Percentiles rank a stretch among this genome's conserved stretches.
Evolutionary conservation across 2,329 filamentous ascomycete genomes (phyloP).

Genomic region (Penicillium sp.): DNA sequence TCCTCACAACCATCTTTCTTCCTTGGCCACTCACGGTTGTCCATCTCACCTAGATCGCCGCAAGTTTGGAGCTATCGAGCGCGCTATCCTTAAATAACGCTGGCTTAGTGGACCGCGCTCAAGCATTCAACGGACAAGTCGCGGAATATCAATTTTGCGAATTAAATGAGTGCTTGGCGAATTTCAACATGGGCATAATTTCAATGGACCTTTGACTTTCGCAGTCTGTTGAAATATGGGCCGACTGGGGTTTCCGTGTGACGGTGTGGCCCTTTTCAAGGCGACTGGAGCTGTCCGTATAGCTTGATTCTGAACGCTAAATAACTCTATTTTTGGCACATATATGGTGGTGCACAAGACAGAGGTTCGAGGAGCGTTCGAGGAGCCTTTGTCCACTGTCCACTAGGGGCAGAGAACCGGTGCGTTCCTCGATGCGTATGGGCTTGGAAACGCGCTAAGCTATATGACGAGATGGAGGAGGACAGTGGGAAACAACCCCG

Average conservation of each 20-base stretch:
- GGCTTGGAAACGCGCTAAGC: too few relatives aligned
- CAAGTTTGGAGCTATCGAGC: constrained; percentile 2
- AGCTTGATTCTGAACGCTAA: not conserved
- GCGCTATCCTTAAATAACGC: not conserved
- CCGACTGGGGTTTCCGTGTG: not conserved
- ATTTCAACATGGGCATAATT: not conserved
- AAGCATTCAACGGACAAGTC: not conserved
- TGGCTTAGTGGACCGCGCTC: not conserved
- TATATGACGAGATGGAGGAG: too few relatives aligned
- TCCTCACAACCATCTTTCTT: constrained; percentile 11
- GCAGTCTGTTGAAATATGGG: not conserved
- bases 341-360: too few relatives aligned
- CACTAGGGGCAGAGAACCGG: too few relatives aligned
- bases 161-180: not conserved
- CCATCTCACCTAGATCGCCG: not conserved
- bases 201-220: not conserved
- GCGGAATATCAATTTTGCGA: not conserved
- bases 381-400: too few relatives aligned
- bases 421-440: too few relatives aligned
- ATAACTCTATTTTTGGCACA: not conserved
- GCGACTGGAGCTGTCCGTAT: not conserved
- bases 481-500: too few relatives aligned
- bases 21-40: not conserved
- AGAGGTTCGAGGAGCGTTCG: too few relatives aligned
- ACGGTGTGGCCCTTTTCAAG: not conserved